These are phyloP conservation scores for Sporothrix mexicana DNA, from an alignment of 2,329 filamentous ascomycete genomes.

Conservation along the genomic window DNA sequence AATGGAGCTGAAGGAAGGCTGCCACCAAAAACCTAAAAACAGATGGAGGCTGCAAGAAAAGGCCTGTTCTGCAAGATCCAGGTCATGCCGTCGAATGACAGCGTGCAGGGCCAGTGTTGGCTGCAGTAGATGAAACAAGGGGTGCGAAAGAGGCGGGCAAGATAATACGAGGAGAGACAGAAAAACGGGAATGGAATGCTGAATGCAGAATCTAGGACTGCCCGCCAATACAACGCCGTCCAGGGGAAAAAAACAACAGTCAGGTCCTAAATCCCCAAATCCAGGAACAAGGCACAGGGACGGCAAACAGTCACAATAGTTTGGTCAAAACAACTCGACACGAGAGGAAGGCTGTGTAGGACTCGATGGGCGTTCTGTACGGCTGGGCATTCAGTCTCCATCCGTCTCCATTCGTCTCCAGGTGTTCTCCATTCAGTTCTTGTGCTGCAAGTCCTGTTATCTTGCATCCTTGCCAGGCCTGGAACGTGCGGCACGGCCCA, in stretches of 20 bases:
- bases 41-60: conserved; percentile 1
- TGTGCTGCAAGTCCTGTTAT: neutral
- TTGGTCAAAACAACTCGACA: neutral
- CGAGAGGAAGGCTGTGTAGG: conserved; percentile 7
- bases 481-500: neutral
- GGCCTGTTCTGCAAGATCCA: neutral
- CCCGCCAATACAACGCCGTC: no score
- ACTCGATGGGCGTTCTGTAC: neutral
- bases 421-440: no score
- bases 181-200: neutral
- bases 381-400: neutral
- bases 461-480: conserved; percentile 5
- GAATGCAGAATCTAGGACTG: conserved; percentile 16
- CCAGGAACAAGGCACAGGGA: conserved; percentile 21
- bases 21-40: neutral
- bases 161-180: conserved; percentile 12
- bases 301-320: neutral
- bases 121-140: conserved; percentile 33
- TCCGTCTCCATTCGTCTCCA: no score
- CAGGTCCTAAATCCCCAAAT: neutral
- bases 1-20: neutral
- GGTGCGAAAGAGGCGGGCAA: neutral
- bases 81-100: conserved; percentile 26
- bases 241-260: neutral
- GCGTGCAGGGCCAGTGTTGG: conserved; percentile 26